These are phyloP conservation scores for Skeletonema marinoi DNA, from an alignment of 108 stramenopile species.

Conservation along the genomic window DNA sequence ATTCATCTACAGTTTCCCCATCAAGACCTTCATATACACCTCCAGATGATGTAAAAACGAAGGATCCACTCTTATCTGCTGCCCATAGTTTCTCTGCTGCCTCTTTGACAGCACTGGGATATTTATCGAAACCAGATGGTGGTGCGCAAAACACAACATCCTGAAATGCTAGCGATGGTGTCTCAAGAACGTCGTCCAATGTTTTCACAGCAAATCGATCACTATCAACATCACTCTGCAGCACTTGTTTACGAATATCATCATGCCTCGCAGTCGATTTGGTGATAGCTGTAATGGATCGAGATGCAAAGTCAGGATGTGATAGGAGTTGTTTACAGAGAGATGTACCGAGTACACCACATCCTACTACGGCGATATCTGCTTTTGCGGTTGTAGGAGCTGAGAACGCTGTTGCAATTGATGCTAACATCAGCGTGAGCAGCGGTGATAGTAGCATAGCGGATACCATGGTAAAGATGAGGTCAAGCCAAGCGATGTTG, in stretches of 20 bases:
- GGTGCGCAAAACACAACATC: slow-evolving; percentile 92
- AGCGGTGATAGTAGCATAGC: background rate
- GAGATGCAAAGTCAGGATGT: slow-evolving; percentile 47
- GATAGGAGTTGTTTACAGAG: slow-evolving; percentile 74
- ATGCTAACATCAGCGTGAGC: background rate
- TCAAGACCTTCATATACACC: slow-evolving; percentile 69
- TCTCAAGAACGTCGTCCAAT: slow-evolving; percentile 40
- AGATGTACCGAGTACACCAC: slow-evolving; percentile 86
- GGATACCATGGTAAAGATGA: background rate
- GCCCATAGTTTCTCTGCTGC: slow-evolving; percentile 58
- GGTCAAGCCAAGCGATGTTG: too few relatives aligned
- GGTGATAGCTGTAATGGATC: slow-evolving; percentile 76
- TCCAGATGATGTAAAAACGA: slow-evolving; percentile 87
- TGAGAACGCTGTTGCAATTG: slow-evolving; percentile 7
- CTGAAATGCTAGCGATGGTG: slow-evolving; percentile 37
- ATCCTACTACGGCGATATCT: slow-evolving; percentile 74
- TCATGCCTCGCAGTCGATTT: slow-evolving; percentile 69
- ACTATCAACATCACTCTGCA: slow-evolving; percentile 11
- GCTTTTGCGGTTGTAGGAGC: slow-evolving; percentile 7
- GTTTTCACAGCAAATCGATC: slow-evolving; percentile 54
- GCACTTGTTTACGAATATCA: slow-evolving; percentile 53
- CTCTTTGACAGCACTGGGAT: slow-evolving; percentile 62
- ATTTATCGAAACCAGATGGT: slow-evolving; percentile 88
- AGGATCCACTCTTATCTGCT: slow-evolving; percentile 56
- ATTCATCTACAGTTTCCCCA: slow-evolving; percentile 66